These are phyloP conservation scores for Torulaspora delbrueckii DNA, from an alignment of 805 yeast genomes.

Conservation along the genomic window DNA sequence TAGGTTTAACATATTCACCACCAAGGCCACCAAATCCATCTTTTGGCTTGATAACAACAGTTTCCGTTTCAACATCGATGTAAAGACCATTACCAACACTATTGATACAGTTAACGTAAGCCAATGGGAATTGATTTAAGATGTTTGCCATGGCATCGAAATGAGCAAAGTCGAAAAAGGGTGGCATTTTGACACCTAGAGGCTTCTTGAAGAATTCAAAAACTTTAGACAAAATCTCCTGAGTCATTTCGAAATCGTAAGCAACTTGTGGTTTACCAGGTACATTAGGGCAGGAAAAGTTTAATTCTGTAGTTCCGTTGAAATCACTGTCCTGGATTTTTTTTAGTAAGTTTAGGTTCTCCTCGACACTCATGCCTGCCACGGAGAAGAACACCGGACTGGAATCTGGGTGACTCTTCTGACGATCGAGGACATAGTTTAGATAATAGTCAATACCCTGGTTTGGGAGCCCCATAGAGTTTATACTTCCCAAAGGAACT, in stretches of 20 bases:
- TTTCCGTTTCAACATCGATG: conserved; percentile 27
- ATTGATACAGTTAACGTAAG: conserved; percentile 31
- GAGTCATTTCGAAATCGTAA: conserved; percentile 29
- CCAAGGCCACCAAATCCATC: conserved; percentile 35
- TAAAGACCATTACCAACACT: conserved; percentile 33
- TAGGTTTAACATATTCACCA: conserved; percentile 33
- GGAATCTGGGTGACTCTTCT: conserved; percentile 15
- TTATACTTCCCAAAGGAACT: conserved; percentile 33
- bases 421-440: conserved; percentile 23
- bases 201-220: conserved; percentile 31
- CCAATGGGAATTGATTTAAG: conserved; percentile 27
- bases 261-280: conserved; percentile 35
- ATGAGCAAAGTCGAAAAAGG: conserved; percentile 34
- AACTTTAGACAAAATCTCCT: conserved; percentile 23
- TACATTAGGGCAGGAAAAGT: conserved; percentile 34
- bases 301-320: conserved; percentile 29
- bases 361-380: conserved; percentile 33
- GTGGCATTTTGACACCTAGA: conserved; percentile 32
- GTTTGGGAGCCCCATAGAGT: conserved; percentile 35
- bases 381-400: conserved; percentile 28
- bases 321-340: conserved; percentile 28
- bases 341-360: conserved; percentile 23
- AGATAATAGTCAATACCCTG: conserved; percentile 31
- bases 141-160: conserved; percentile 29
- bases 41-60: conserved; percentile 33